Percentiles rank a stretch among this genome's conserved stretches.
phyloP scores from a whole-genome alignment of 176 grass and related monocot species.

The Carex scoparia region DNA sequence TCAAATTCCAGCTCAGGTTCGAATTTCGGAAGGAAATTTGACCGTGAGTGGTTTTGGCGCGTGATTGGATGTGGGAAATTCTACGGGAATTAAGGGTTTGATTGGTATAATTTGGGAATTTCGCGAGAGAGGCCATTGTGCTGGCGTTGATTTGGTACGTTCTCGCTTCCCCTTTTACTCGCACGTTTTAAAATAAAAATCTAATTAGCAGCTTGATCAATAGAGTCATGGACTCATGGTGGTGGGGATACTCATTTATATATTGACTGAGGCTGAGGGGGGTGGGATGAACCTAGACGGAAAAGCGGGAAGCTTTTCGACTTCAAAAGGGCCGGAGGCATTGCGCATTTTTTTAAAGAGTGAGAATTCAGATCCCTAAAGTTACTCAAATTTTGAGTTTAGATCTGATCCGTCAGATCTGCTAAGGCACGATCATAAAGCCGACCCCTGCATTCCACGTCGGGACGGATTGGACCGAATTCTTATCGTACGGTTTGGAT shows the following conservation, averaged over 20 bases:
- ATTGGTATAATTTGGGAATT: slow-evolving; percentile 30
- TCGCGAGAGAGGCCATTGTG: slow-evolving; percentile 22
- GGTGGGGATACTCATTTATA: background rate
- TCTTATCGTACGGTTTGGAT: no score
- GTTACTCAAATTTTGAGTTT: no score
- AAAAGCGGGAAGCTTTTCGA: slow-evolving; percentile 17
- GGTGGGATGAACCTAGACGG: slow-evolving; percentile 38
- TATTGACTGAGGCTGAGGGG: background rate
- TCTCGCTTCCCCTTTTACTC: background rate
- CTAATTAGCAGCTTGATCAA: slow-evolving; percentile 19
- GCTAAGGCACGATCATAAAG: no score
- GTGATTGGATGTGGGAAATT: slow-evolving; percentile 15
- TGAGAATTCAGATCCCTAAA: background rate
- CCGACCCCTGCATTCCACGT: no score
- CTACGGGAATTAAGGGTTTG: background rate
- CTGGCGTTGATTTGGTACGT: background rate
- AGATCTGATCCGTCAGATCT: no score
- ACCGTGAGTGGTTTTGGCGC: background rate
- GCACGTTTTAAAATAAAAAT: background rate
- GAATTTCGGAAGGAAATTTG: background rate
- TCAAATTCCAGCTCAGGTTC: background rate
- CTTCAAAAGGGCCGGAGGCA: background rate
- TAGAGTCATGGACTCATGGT: background rate
- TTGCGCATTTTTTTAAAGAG: background rate
- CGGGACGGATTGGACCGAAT: no score